phyloP scores from a whole-genome alignment of 1,284 basidiomycete genomes.

The Gomphus bonarii region DNA sequence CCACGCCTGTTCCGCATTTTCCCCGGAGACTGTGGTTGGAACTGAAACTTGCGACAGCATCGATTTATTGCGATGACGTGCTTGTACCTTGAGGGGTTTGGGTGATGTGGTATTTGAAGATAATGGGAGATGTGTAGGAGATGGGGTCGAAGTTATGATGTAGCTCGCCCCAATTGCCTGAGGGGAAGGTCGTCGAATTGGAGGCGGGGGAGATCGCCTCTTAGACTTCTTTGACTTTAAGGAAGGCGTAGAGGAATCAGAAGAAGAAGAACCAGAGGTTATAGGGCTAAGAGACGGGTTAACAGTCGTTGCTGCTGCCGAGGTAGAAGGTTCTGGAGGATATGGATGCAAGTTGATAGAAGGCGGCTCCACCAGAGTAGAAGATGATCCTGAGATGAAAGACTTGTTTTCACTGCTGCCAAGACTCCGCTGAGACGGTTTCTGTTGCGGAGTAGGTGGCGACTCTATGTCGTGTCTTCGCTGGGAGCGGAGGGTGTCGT shows the following conservation, averaged over 20 bases:
- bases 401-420: constrained; percentile 24
- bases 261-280: not conserved
- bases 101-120: constrained; percentile 16
- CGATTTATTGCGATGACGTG: constrained; percentile 5
- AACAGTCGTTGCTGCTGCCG: not conserved
- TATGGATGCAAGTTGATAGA: constrained; percentile 10
- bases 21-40: not conserved
- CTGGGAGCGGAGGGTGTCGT: constrained; percentile 18
- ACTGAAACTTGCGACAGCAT: constrained; percentile 11
- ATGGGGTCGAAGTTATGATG: constrained; percentile 26
- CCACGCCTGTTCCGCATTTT: constrained; percentile 29
- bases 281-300: not conserved
- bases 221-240: not conserved
- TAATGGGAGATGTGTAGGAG: constrained; percentile 15
- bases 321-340: constrained; percentile 9
- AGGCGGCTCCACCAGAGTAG: constrained; percentile 3
- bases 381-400: constrained; percentile 11
- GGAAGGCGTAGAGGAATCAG: not conserved
- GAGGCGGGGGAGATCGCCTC: constrained; percentile 21
- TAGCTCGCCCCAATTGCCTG: constrained; percentile 32
- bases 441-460: constrained; percentile 19
- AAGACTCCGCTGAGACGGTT: constrained; percentile 13
- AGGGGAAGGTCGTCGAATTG: constrained; percentile 20
- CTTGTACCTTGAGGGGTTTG: constrained; percentile 15
- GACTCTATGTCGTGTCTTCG: constrained; percentile 37